phyloP scores from a whole-genome alignment of 2,329 filamentous ascomycete genomes.

The Neophaeococcomyces aloes region DNA sequence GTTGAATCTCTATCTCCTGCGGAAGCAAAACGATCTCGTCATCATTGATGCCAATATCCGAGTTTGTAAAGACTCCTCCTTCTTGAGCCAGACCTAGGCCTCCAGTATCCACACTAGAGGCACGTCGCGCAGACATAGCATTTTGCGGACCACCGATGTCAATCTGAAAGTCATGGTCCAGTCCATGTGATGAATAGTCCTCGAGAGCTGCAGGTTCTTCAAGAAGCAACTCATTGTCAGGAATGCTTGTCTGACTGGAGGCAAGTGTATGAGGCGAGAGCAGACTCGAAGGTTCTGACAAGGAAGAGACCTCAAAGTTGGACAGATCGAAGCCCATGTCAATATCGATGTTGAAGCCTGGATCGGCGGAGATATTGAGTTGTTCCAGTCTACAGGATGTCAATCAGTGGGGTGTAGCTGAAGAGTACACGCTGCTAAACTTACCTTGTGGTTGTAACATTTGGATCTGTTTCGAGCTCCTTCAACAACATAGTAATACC shows the following conservation, averaged over 20 bases:
- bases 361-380: conserved; percentile 71
- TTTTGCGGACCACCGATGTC: conserved; percentile 28
- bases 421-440: conserved; percentile 19
- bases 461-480: conserved; percentile 54
- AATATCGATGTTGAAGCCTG: conserved; percentile 61
- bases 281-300: conserved; percentile 24
- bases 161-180: conserved; percentile 27
- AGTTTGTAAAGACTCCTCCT: conserved; percentile 35
- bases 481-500: conserved; percentile 51
- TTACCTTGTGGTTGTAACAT: conserved; percentile 63
- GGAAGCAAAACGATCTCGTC: conserved; percentile 48
- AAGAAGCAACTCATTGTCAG: conserved; percentile 14
- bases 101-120: background rate
- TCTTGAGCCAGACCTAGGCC: background rate
- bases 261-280: conserved; percentile 11
- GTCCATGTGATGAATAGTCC: conserved; percentile 1
- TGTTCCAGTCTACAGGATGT: conserved; percentile 52
- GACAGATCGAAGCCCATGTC: conserved; percentile 47
- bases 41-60: conserved; percentile 51
- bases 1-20: conserved; percentile 23
- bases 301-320: conserved; percentile 32
- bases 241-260: conserved; percentile 26
- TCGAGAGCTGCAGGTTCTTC: background rate
- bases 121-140: background rate
- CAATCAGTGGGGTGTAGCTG: background rate